phyloP scores from a whole-genome alignment of 139 green algal genomes.

The Pseudopediastrum boryanum region DNA sequence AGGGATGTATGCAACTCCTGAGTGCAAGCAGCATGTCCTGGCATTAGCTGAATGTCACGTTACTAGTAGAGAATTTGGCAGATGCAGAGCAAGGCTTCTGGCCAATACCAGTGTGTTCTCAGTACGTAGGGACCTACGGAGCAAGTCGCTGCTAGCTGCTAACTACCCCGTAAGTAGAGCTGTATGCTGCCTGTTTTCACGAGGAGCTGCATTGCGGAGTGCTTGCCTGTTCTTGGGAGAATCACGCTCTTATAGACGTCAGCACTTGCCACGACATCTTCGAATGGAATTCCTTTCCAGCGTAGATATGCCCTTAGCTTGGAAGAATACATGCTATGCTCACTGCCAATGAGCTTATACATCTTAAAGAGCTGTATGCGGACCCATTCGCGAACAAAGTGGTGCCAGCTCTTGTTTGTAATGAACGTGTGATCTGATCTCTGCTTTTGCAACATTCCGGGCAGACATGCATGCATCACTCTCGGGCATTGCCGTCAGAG shows the following conservation, averaged over 20 bases:
- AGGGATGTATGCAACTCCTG: slow-evolving; percentile 13
- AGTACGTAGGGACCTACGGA: not conserved
- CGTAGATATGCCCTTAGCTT: slow-evolving; percentile 10
- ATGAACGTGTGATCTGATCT: too few species aligned
- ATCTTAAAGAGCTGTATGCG: not conserved
- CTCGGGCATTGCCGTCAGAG: too few species aligned
- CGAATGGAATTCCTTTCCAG: slow-evolving; percentile 1
- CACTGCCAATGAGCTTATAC: slow-evolving; percentile 1
- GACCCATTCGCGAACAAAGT: too few species aligned
- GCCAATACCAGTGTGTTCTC: not conserved
- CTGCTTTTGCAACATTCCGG: too few species aligned
- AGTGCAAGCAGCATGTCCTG: not conserved
- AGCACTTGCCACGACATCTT: not conserved
- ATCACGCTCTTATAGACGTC: slow-evolving; percentile 12
- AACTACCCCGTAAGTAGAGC: not conserved
- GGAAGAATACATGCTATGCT: slow-evolving; percentile 4
- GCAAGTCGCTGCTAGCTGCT: not conserved
- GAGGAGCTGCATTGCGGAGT: not conserved
- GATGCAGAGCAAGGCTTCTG: too few species aligned
- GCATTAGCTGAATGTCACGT: not conserved
- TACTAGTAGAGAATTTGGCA: not conserved
- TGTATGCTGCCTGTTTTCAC: not conserved
- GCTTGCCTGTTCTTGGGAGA: not conserved
- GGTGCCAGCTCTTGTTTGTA: too few species aligned
- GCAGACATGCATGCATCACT: too few species aligned